Conservation (phyloP, 2,329 filamentous ascomycete genomes). For the Botryotinia narcissicola region DNA sequence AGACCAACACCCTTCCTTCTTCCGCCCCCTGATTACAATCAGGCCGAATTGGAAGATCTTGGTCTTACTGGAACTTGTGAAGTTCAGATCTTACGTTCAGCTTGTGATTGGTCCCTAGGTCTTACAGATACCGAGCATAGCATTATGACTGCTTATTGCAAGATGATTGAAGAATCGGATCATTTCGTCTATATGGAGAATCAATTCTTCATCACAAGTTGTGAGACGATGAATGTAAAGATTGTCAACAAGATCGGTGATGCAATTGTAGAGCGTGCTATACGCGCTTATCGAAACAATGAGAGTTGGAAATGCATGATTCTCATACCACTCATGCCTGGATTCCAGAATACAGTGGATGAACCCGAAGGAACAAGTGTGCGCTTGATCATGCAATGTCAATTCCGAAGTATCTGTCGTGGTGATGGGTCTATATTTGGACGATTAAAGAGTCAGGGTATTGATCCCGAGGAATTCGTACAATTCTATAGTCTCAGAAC, state of each 20-base stretch:
- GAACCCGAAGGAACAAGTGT: constrained; percentile 93
- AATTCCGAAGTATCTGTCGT: constrained; percentile 93
- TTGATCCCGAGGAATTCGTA: constrained; percentile 94
- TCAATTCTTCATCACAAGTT: constrained; percentile 96
- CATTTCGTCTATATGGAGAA: constrained; percentile 99
- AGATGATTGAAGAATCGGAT: constrained; percentile 90
- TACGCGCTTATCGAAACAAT: constrained; percentile 75
- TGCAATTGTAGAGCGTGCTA: constrained; percentile 87
- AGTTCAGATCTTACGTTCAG: constrained; percentile 91
- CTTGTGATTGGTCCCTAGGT: constrained; percentile 86
- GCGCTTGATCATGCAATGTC: constrained; percentile 92
- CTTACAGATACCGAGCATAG: constrained; percentile 86
- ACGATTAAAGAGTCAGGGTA: constrained; percentile 71
- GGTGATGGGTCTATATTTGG: constrained; percentile 92
- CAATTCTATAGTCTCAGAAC: constrained; percentile 89
- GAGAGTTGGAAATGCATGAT: constrained; percentile 91
- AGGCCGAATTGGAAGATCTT: constrained; percentile 79
- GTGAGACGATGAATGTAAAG: constrained; percentile 79
- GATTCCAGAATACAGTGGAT: constrained; percentile 95
- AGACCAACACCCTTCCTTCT: constrained; percentile 90
- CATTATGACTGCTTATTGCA: constrained; percentile 93
- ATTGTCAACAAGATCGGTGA: constrained; percentile 94
- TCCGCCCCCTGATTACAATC: constrained; percentile 87
- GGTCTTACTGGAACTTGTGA: constrained; percentile 93
- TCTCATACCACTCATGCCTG: constrained; percentile 93